Percentiles rank a stretch among this genome's conserved stretches.
Evolutionary conservation across 768 basidiomycete species (phyloP).

Genomic region (Mrakia gelida): DNA sequence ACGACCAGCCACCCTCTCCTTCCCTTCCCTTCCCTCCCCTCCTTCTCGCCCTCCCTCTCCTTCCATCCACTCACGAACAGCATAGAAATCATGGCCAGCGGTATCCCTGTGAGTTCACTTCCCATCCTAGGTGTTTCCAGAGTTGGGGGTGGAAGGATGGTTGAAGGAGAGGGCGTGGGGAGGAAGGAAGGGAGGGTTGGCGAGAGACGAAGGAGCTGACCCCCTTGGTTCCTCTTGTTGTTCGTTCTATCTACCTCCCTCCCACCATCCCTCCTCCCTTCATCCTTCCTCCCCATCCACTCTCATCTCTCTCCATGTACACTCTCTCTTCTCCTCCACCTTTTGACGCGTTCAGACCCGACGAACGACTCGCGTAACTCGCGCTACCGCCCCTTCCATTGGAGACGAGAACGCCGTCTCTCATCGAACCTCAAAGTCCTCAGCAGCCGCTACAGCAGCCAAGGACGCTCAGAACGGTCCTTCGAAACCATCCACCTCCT

Average conservation of each 20-base stretch:
- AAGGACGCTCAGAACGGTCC: constrained; percentile 9
- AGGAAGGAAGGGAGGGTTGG: neutral
- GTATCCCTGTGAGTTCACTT: constrained; percentile 29
- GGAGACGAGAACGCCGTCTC: constrained; percentile 30
- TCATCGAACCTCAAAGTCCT: neutral
- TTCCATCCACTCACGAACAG: neutral
- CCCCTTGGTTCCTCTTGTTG: neutral
- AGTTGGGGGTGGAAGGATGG: neutral
- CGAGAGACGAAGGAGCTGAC: neutral
- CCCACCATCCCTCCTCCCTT: neutral
- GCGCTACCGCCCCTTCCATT: constrained; percentile 18
- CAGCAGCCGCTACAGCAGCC: neutral
- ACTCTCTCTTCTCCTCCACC: neutral
- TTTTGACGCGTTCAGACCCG: constrained; percentile 15
- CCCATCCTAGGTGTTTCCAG: neutral
- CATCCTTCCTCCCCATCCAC: neutral
- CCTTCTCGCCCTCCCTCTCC: neutral
- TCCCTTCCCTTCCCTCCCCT: constrained; percentile 9
- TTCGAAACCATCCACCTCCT: constrained; percentile 17
- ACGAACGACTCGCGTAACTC: constrained; percentile 30
- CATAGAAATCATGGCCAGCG: constrained; percentile 30
- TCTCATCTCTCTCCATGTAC: neutral
- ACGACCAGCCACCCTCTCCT: neutral
- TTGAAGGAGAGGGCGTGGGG: neutral
- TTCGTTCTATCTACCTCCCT: neutral